Base-by-base conservation (phyloP, 2,329 filamentous ascomycete species). In the Pseudonectria foliicola region DNA sequence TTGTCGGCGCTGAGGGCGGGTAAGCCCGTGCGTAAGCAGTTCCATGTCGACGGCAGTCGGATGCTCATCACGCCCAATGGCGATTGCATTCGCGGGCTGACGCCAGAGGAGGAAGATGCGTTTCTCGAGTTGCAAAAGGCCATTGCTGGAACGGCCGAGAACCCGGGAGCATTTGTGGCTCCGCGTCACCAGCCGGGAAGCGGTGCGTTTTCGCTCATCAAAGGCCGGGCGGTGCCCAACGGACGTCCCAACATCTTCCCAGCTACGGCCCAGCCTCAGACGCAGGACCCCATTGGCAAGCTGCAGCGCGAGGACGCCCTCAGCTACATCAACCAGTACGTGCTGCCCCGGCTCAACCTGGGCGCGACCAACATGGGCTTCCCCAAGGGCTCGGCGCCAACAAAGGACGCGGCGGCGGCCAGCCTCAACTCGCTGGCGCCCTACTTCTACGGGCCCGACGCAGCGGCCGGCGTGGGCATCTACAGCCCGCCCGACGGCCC, bases 61-160 rank as follows among this genome's bases (percentile, higher is more conserved):
- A 77, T 84, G 43, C 71, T 89, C 46, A 75, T 89, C 34, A 88
- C 84, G 0, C 82, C 84, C 0, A 79, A 82, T 42, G 84, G 85
- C 10, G 80, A 85, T 43, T 85, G 82, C 53, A 68, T 90, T n/a
- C 78, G 81, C 44, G 81, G 83, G 38, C 61, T 92, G 35, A 78
- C 71, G 2, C 62, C 71, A 4, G 75, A 81, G 27, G 79, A 89
- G 43, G 84, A 89, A 52, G 68, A 80, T 24, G 71, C 73, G 4
- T 89, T 83, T 45, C 64, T 90, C 10, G 68, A 76, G 33, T 69
- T 90, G 5, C 85, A 90, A 56, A 64, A 69, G 31, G 62, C 63
- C 6, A 62, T 85, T 29, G 69, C 71, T 3, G 53, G 57, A 7
- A 62, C 64, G 25, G 67, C 70, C 11, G 61, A 66, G 30, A 68